phyloP scores from a whole-genome alignment of 2,329 filamentous ascomycete species.

The Geosmithia flava region DNA sequence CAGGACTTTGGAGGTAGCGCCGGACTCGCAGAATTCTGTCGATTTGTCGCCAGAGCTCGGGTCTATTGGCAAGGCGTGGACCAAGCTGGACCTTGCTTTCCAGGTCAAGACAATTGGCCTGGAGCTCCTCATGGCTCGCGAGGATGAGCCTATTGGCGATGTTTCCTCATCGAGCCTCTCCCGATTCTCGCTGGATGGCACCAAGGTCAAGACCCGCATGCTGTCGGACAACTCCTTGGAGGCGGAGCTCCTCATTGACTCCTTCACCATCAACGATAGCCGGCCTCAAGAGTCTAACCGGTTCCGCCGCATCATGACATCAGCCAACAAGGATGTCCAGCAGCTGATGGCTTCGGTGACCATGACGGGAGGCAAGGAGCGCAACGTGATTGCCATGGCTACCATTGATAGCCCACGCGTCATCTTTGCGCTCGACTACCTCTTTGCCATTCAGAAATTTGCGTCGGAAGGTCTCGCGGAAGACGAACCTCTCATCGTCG shows the following conservation, averaged over 20 bases:
- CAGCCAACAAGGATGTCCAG: conserved; percentile 87
- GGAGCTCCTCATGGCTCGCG: conserved; percentile 69
- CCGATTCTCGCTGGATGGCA: conserved; percentile 88
- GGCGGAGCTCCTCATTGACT: conserved; percentile 83
- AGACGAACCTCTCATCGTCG: conserved; percentile 34
- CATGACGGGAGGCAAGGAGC: conserved; percentile 74
- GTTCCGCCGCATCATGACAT: conserved; percentile 95
- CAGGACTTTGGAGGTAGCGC: conserved; percentile 22
- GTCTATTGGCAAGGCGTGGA: conserved; percentile 63
- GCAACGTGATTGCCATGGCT: conserved; percentile 76
- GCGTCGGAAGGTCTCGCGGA: conserved; percentile 54
- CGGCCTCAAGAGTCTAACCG: conserved; percentile 85
- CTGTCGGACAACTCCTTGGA: conserved; percentile 85
- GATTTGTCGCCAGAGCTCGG: conserved; percentile 60
- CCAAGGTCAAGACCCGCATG: conserved; percentile 83
- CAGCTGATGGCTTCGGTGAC: conserved; percentile 98
- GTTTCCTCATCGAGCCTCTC: conserved; percentile 73
- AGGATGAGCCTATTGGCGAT: conserved; percentile 67
- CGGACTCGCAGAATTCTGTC: conserved; percentile 28
- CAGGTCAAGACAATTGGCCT: conserved; percentile 77
- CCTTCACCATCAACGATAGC: conserved; percentile 89
- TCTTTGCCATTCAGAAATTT: conserved; percentile 82
- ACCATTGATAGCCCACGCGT: conserved; percentile 90
- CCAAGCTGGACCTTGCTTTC: conserved; percentile 86
- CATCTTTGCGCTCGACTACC: conserved; percentile 90